Conservation (phyloP, 352 stramenopile genomes). For the Phytophthora pluvialis region DNA sequence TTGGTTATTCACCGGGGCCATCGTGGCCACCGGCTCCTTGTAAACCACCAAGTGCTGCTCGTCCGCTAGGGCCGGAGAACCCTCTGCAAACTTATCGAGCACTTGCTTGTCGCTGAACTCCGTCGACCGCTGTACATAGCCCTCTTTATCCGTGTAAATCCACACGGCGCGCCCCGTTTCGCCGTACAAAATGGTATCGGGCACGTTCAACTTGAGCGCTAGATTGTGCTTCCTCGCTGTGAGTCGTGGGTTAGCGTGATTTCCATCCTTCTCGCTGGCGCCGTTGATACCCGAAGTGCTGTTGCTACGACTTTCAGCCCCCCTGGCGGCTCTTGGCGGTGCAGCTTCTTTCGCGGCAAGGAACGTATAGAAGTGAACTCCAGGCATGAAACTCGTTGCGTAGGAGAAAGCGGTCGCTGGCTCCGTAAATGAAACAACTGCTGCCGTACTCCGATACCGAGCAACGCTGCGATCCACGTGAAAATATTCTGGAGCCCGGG, state of each 20-base stretch:
- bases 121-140: conserved; percentile 64
- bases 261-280: conserved; percentile 1
- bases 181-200: conserved; percentile 84
- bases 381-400: conserved; percentile 72
- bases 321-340: conserved; percentile 2
- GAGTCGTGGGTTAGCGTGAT: conserved; percentile 15
- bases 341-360: conserved; percentile 59
- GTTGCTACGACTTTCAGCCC: background rate
- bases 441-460: conserved; percentile 62
- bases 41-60: conserved; percentile 68
- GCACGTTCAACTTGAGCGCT: conserved; percentile 67
- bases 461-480: conserved; percentile 31
- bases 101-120: conserved; percentile 80
- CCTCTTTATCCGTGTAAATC: conserved; percentile 76
- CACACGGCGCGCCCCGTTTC: conserved; percentile 73
- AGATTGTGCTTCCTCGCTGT: conserved; percentile 20
- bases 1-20: conserved; percentile 12
- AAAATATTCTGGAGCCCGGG: background rate
- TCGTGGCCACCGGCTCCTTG: conserved; percentile 63
- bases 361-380: conserved; percentile 82
- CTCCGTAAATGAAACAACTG: conserved; percentile 71
- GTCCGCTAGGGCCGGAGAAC: conserved; percentile 24
- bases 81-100: conserved; percentile 65
- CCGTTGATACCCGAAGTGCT: background rate
- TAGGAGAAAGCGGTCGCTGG: conserved; percentile 57